Conservation (phyloP, 2,329 filamentous ascomycete genomes). For the Cadophora sp. region DNA sequence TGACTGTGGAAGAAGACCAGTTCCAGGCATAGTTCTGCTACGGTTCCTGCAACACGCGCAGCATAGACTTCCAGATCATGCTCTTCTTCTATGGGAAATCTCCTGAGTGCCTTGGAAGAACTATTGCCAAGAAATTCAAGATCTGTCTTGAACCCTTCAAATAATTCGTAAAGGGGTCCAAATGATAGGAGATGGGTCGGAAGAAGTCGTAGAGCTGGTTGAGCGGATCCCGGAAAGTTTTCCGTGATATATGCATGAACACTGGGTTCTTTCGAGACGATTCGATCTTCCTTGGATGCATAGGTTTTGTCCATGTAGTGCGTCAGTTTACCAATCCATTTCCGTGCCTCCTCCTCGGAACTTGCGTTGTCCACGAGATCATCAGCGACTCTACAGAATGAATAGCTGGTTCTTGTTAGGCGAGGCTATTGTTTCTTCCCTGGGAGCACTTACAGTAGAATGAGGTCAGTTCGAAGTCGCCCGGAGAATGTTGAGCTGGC, state of each 20-base stretch:
- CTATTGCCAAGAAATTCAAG: constrained; percentile 55
- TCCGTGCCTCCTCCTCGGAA: constrained; percentile 56
- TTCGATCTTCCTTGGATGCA: constrained; percentile 38
- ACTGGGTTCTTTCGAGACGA: constrained; percentile 32
- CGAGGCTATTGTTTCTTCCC: too few relatives aligned
- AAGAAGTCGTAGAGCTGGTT: constrained; percentile 62
- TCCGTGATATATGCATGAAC: constrained; percentile 34
- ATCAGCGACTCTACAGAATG: constrained; percentile 76
- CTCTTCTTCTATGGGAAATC: constrained; percentile 64
- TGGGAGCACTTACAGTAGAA: constrained; percentile 59
- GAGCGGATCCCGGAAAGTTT: constrained; percentile 39
- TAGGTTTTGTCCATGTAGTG: constrained; percentile 63
- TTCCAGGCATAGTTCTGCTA: constrained; percentile 72
- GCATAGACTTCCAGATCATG: constrained; percentile 67
- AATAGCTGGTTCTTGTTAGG: constrained; percentile 57
- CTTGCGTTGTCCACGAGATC: constrained; percentile 73
- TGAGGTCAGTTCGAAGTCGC: constrained; percentile 69
- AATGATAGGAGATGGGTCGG: constrained; percentile 62
- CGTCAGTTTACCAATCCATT: constrained; percentile 65
- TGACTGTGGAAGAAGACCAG: constrained; percentile 65
- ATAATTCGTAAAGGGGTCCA: constrained; percentile 66
- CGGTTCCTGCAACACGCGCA: constrained; percentile 73
- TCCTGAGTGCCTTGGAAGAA: constrained; percentile 30
- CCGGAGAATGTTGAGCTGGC: constrained; percentile 74
- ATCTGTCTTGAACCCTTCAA: constrained; percentile 74